These are phyloP conservation scores for Solanum piurae DNA, from an alignment of 257 asterid genomes.

Conservation along the genomic window DNA sequence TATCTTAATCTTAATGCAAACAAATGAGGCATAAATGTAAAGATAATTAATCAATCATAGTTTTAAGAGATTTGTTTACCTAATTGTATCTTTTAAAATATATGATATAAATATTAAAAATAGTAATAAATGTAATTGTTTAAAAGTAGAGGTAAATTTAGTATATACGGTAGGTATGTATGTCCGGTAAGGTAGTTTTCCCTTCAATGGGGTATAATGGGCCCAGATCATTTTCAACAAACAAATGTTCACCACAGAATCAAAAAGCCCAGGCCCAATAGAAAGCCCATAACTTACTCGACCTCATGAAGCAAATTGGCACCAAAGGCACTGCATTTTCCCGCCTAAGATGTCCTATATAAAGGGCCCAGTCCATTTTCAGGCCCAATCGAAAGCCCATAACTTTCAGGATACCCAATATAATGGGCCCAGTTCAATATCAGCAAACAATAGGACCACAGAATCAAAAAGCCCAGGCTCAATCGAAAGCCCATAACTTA, in stretches of 20 bases:
- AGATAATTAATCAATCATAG: too few species aligned
- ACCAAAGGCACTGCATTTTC: conserved; percentile 10
- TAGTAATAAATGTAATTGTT: neutral
- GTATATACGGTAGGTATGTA: too few species aligned
- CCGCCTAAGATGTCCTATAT: conserved; percentile 15
- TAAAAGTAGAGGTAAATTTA: neutral
- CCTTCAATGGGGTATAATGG: neutral
- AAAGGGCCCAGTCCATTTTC: neutral
- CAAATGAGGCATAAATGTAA: too few species aligned
- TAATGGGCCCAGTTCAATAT: neutral
- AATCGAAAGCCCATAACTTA: neutral
- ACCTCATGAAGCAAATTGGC: conserved; percentile 1
- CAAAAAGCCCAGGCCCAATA: conserved; percentile 5
- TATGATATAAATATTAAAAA: too few species aligned
- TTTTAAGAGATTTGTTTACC: too few species aligned
- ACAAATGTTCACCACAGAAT: neutral
- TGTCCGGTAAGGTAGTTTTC: neutral
- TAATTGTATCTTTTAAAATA: too few species aligned
- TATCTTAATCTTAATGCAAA: too few species aligned
- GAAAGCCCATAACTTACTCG: neutral
- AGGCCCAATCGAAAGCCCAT: neutral
- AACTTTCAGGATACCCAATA: neutral
- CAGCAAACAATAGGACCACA: neutral
- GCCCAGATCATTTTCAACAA: neutral
- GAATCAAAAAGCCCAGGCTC: conserved; percentile 4